These are phyloP conservation scores for Hygrophoropsis aurantiaca DNA, from an alignment of 768 basidiomycete genomes.

Conservation along the genomic window DNA sequence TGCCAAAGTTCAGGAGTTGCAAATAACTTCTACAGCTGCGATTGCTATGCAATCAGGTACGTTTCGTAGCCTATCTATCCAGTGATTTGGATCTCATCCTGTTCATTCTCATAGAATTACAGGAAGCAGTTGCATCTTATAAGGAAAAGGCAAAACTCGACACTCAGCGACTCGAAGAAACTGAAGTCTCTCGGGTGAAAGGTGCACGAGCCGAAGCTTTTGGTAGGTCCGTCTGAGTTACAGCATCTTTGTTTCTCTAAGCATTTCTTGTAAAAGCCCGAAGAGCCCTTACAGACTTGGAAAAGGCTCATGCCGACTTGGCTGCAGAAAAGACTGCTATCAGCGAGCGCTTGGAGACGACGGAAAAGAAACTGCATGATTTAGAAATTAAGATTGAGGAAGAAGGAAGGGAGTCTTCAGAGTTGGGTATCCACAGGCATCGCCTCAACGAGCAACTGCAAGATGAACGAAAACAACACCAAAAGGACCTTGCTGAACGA, in stretches of 20 bases:
- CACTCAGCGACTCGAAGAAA: slow-evolving; percentile 60
- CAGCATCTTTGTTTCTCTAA: not conserved
- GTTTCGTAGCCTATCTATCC: slow-evolving; percentile 6
- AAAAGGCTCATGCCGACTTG: slow-evolving; percentile 54
- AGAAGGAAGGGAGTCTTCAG: slow-evolving; percentile 65
- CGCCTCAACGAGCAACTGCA: slow-evolving; percentile 76
- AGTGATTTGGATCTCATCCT: not conserved
- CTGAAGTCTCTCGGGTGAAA: slow-evolving; percentile 68
- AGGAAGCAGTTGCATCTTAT: slow-evolving; percentile 62
- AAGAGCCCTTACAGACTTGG: slow-evolving; percentile 58
- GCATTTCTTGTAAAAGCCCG: slow-evolving; percentile 42
- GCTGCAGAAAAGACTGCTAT: slow-evolving; percentile 51
- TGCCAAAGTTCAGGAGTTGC: slow-evolving; percentile 59
- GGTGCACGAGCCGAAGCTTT: slow-evolving; percentile 62
- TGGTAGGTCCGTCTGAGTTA: slow-evolving; percentile 37
- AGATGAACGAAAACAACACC: slow-evolving; percentile 74
- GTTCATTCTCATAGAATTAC: slow-evolving; percentile 46
- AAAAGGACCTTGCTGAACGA: slow-evolving; percentile 76
- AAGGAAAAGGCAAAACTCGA: slow-evolving; percentile 61
- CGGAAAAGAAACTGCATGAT: slow-evolving; percentile 56
- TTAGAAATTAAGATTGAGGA: slow-evolving; percentile 65
- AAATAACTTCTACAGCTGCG: slow-evolving; percentile 58
- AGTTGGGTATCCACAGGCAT: slow-evolving; percentile 61
- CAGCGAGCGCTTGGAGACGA: slow-evolving; percentile 46
- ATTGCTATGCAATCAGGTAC: slow-evolving; percentile 59